Conservation (phyloP, 2,329 filamentous ascomycete species). For the Fusarium albidum region DNA sequence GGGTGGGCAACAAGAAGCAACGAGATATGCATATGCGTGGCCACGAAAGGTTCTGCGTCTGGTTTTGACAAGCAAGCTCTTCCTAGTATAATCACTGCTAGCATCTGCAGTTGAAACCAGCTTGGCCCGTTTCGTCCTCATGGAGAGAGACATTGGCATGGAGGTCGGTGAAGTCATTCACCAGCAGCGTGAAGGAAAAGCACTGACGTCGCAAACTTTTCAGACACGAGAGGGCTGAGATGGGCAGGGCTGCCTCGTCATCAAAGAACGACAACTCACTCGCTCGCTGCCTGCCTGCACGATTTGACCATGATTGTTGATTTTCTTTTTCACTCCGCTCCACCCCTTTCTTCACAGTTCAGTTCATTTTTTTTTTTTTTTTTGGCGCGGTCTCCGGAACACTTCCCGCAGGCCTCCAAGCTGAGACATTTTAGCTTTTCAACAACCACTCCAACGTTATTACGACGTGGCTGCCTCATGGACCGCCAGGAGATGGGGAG, state of each 20-base stretch:
- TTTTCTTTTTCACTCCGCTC: too few relatives aligned
- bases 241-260: neutral
- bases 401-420: constrained; percentile 1
- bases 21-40: constrained; percentile 12
- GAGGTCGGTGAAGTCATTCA: constrained; percentile 2
- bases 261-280: too few relatives aligned
- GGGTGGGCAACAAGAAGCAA: constrained; percentile 20
- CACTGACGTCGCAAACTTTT: neutral
- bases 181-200: neutral
- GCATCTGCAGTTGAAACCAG: neutral
- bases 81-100: neutral
- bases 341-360: too few relatives aligned
- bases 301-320: too few relatives aligned
- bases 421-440: constrained; percentile 14
- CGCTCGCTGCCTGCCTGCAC: neutral
- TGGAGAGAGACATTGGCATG: constrained; percentile 5
- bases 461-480: constrained; percentile 14
- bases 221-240: neutral
- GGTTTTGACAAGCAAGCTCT: constrained; percentile 10
- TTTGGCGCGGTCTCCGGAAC: constrained; percentile 12
- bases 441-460: constrained; percentile 17
- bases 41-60: constrained; percentile 15
- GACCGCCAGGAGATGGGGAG: constrained; percentile 5
- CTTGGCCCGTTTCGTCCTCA: constrained; percentile 1
- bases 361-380: too few relatives aligned